Conservation (phyloP, 345 rosid species). For the Bruguiera gymnorhiza region DNA sequence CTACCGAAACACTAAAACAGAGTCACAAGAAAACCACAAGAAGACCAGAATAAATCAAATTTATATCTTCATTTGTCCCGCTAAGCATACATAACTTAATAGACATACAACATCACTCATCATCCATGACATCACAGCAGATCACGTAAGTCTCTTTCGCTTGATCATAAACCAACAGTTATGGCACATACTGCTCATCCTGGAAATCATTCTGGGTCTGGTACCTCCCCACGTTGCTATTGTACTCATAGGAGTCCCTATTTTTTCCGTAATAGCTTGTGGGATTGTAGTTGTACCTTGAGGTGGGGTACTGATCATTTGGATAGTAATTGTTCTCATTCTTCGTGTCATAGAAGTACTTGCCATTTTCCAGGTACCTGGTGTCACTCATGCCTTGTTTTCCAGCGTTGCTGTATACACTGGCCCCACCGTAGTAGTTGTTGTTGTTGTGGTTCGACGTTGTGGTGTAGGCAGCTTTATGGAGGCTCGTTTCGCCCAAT, state of each 20-base stretch:
- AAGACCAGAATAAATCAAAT: no score
- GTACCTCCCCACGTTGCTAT: constrained; percentile 6
- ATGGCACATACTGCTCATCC: constrained; percentile 9
- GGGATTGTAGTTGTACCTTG: neutral
- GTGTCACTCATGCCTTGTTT: constrained; percentile 35
- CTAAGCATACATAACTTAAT: no score
- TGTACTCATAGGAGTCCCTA: neutral
- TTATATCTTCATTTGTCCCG: no score
- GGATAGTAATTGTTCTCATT: constrained; percentile 1
- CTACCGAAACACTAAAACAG: no score
- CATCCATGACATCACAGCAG: no score
- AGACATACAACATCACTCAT: no score
- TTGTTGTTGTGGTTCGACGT: neutral
- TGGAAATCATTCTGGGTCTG: constrained; percentile 25
- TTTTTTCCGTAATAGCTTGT: neutral
- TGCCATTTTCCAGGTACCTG: constrained; percentile 20
- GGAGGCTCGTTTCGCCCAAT: constrained; percentile 16
- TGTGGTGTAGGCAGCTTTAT: constrained; percentile 11
- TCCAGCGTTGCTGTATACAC: neutral
- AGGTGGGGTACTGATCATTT: constrained; percentile 3
- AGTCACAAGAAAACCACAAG: no score
- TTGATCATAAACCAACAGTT: neutral
- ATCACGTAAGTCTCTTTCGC: no score
- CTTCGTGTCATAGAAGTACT: constrained; percentile 5
- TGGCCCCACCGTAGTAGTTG: constrained; percentile 4